phyloP scores from a whole-genome alignment of 2,329 filamentous ascomycete species.

The Biscogniauxia marginata region DNA sequence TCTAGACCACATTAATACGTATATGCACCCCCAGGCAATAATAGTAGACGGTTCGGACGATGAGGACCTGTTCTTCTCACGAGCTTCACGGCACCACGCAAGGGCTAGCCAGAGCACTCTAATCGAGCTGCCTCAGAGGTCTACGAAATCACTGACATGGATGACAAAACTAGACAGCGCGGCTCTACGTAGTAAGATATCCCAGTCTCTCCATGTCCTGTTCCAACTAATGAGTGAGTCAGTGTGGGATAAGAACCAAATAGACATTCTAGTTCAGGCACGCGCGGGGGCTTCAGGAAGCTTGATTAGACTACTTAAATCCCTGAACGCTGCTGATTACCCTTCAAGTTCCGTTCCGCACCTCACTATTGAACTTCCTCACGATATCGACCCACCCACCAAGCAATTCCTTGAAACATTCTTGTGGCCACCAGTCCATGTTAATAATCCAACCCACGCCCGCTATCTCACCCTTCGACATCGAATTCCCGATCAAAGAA shows the following conservation, averaged over 20 bases:
- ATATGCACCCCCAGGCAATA: conserved; percentile 74
- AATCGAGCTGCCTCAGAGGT: conserved; percentile 69
- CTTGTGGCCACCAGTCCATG: conserved; percentile 60
- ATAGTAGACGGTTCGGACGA: conserved; percentile 65
- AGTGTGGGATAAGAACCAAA: conserved; percentile 75
- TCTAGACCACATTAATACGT: conserved; percentile 65
- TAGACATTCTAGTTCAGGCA: conserved; percentile 85
- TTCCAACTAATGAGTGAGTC: conserved; percentile 19
- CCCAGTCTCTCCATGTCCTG: conserved; percentile 1
- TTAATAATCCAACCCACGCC: conserved; percentile 39
- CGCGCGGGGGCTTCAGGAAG: conserved; percentile 68
- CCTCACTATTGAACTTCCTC: conserved; percentile 81
- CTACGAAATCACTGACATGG: conserved; percentile 68
- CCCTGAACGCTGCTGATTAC: conserved; percentile 74
- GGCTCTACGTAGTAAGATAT: conserved; percentile 59
- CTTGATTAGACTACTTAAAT: conserved; percentile 73
- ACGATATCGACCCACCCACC: conserved; percentile 64
- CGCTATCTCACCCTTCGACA: conserved; percentile 69
- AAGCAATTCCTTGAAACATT: conserved; percentile 62
- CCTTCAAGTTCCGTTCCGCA: conserved; percentile 66
- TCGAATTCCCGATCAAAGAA: conserved; percentile 60
- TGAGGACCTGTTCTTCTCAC: conserved; percentile 69
- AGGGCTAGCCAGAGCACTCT: conserved; percentile 55
- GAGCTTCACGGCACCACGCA: conserved; percentile 56
- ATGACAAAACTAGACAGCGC: conserved; percentile 72